Conservation (phyloP, 768 basidiomycete genomes). For the Boletales sp. region DNA sequence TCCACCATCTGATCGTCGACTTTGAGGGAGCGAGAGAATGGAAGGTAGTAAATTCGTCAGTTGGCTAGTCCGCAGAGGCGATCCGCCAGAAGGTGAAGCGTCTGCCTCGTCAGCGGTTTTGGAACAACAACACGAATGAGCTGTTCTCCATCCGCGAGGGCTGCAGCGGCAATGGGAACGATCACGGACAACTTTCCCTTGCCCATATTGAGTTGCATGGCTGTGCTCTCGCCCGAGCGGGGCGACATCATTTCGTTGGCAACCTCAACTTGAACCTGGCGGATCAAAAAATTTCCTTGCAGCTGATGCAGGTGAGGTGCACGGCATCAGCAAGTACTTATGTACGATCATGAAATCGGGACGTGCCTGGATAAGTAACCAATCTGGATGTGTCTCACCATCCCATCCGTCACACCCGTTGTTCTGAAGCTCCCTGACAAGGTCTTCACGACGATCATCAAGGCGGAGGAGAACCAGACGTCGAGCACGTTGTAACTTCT, state of each 20-base stretch:
- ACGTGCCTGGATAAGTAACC: constrained; percentile 1
- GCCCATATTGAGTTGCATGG: constrained; percentile 54
- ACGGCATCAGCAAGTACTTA: background rate
- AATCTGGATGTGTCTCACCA: background rate
- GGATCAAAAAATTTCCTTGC: constrained; percentile 41
- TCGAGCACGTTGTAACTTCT: no score
- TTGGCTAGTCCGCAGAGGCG: constrained; percentile 41
- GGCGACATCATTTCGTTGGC: constrained; percentile 46
- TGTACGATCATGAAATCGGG: background rate
- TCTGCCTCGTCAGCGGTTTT: constrained; percentile 40
- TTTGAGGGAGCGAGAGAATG: constrained; percentile 39
- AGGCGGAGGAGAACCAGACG: no score
- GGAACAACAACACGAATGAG: constrained; percentile 45
- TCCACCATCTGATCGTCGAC: constrained; percentile 8
- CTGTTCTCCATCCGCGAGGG: constrained; percentile 38
- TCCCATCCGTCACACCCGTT: background rate
- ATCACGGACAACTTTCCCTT: constrained; percentile 49
- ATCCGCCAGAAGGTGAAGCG: constrained; percentile 42
- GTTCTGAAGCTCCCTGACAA: no score
- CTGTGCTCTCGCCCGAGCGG: constrained; percentile 28
- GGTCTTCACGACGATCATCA: no score
- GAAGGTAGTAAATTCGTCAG: constrained; percentile 42
- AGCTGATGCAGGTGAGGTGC: constrained; percentile 30
- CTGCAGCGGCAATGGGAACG: constrained; percentile 39
- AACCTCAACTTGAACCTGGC: constrained; percentile 40